Base-by-base conservation (phyloP, 1,284 basidiomycete species). In the Marasmius sp. region DNA sequence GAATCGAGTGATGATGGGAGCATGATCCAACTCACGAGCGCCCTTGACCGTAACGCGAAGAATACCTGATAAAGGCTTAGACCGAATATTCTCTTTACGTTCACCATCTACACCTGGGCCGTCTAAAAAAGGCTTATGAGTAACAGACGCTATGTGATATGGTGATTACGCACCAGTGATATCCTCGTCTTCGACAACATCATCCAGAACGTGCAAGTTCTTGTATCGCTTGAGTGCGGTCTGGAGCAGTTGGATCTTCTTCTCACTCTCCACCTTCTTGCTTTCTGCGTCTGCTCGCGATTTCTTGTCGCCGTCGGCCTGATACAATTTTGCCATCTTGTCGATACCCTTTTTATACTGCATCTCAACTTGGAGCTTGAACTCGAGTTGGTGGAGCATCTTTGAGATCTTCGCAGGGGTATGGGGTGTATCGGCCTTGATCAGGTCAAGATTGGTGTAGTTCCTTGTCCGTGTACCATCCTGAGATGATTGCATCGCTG, bases 331-430 rank as follows among this genome's bases (percentile, higher is more conserved):
- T 41, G 93, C 93, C 96, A 99, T 99, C 82, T 98, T 98, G 77
- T 99, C 97, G 70, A 98, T 98, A 53, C 97, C 97, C 71, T 91
- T 87, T 81, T 97, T 97, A 83, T 98, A 98, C 78, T 99, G 96
- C 80, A 93, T 89, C 77, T 99, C 97, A 68, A 99, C 94, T 77
- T 97, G 94, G 58, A 98, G 89, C 80, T 99, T 99, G 86, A 98
- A 98, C 76, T 99, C 96, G 67, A 99, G 89, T 77, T 98, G 96
- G 77, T 98, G 95, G 61, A 99, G 87, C 97, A 98, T 98, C 68
- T 90, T 89, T 52, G 95, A 93, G 74, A 99, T 98, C 82, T 98
- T 99, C 66, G 94, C 93, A 6, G 95, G 92, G 22, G 95, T 97
- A 72, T 97, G 88, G 20, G 97, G 97, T 43, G 96, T 97, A 78